phyloP scores from a whole-genome alignment of 2,329 filamentous ascomycete genomes.

The Davidsoniella eucalypti region DNA sequence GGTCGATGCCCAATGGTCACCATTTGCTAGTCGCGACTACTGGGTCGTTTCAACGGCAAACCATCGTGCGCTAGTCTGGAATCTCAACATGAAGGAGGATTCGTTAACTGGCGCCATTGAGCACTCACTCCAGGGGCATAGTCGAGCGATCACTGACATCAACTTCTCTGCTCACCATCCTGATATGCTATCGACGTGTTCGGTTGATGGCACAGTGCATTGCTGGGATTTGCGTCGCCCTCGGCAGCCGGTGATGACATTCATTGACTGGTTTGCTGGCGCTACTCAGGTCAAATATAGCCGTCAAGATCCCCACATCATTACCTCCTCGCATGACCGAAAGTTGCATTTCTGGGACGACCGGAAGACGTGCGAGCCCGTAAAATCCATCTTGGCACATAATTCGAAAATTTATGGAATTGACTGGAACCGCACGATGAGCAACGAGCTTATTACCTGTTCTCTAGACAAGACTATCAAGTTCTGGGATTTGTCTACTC shows the following conservation, averaged over 20 bases:
- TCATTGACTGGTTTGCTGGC: slow-evolving; percentile 85
- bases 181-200: slow-evolving; percentile 76
- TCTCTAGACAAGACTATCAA: slow-evolving; percentile 86
- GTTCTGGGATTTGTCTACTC: slow-evolving; percentile 65
- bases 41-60: slow-evolving; percentile 94
- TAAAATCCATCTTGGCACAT: slow-evolving; percentile 76
- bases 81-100: slow-evolving; percentile 64
- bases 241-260: slow-evolving; percentile 56
- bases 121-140: slow-evolving; percentile 69
- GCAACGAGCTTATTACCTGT: slow-evolving; percentile 64
- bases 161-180: slow-evolving; percentile 91
- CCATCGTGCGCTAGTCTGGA: slow-evolving; percentile 88
- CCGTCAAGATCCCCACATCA: slow-evolving; percentile 66
- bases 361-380: slow-evolving; percentile 57
- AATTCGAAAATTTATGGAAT: slow-evolving; percentile 88
- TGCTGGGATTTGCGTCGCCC: slow-evolving; percentile 76
- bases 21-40: slow-evolving; percentile 73
- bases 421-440: slow-evolving; percentile 74
- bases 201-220: slow-evolving; percentile 84
- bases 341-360: slow-evolving; percentile 85
- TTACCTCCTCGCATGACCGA: slow-evolving; percentile 81
- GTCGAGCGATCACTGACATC: slow-evolving; percentile 82
- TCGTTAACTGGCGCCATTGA: slow-evolving; percentile 58
- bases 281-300: slow-evolving; percentile 95
- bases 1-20: slow-evolving; percentile 92